A percentile compares a stretch with the other conserved stretches of the same genome.
Evolutionary conservation across 2,329 filamentous ascomycete genomes (phyloP).

Genomic region (Fusarium paranaense): DNA sequence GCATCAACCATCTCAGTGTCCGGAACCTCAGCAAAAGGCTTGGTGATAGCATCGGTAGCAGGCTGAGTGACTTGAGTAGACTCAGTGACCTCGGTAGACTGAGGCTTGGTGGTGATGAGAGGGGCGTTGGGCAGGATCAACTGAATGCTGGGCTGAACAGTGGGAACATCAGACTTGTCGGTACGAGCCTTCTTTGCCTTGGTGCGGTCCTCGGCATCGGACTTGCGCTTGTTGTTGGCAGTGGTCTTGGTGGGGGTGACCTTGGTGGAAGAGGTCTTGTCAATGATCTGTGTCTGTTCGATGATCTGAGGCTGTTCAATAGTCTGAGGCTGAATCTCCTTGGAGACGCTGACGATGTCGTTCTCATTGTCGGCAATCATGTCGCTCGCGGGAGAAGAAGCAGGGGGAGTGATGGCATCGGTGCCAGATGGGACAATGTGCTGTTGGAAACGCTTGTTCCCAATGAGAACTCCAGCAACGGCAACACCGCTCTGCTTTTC

Average conservation of each 20-base stretch:
- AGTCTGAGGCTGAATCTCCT: not conserved
- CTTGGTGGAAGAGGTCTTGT: not conserved
- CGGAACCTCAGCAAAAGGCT: not conserved
- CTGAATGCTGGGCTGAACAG: not conserved
- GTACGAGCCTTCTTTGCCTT: not conserved
- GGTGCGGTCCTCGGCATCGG: not conserved
- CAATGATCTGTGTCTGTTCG: not conserved
- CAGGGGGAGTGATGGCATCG: not conserved
- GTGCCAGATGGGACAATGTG: not conserved
- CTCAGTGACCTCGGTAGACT: not conserved
- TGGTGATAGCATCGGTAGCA: not conserved
- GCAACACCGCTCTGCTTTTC: too few relatives aligned
- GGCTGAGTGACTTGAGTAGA: not conserved
- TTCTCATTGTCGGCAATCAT: not conserved
- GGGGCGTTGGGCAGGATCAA: not conserved
- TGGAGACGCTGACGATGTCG: not conserved
- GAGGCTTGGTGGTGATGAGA: not conserved
- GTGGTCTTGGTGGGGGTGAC: not conserved
- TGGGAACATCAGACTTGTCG: not conserved
- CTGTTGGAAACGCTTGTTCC: not conserved
- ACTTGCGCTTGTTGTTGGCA: conserved; percentile 1
- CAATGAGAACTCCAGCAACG: not conserved
- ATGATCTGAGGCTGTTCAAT: not conserved
- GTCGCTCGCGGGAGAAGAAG: not conserved
- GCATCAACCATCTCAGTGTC: not conserved